Conservation (phyloP, 2,329 filamentous ascomycete species). For the Ophiostoma fasciatum region DNA sequence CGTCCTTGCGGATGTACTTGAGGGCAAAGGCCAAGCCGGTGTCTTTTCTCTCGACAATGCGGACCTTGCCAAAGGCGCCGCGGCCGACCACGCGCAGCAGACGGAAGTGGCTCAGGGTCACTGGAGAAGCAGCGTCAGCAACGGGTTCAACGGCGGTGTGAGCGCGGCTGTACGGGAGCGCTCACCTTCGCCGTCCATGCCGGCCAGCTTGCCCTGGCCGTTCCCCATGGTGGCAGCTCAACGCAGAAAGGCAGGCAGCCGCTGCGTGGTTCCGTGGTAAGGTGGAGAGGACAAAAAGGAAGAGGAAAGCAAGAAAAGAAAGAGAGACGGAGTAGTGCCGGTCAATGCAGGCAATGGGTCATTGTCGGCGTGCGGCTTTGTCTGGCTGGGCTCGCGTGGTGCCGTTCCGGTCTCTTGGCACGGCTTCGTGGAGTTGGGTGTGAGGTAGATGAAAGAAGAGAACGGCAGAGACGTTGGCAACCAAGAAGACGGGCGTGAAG, state of each 20-base stretch:
- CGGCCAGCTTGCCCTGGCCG: slow-evolving; percentile 83
- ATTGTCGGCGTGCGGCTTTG: too few relatives aligned
- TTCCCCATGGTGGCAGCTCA: slow-evolving; percentile 87
- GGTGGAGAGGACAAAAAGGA: neutral
- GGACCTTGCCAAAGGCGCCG: slow-evolving; percentile 95
- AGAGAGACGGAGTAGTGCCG: neutral
- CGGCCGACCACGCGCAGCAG: slow-evolving; percentile 90
- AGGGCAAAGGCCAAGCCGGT: slow-evolving; percentile 86
- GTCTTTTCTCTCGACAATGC: slow-evolving; percentile 96
- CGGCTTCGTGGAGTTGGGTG: too few relatives aligned
- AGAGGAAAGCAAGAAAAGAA: neutral
- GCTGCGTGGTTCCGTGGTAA: too few relatives aligned
- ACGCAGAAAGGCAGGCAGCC: too few relatives aligned
- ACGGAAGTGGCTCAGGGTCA: slow-evolving; percentile 95
- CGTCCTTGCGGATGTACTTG: slow-evolving; percentile 98
- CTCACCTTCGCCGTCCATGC: slow-evolving; percentile 85
- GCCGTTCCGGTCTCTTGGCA: too few relatives aligned
- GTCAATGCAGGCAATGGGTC: too few relatives aligned
- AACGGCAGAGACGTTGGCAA: too few relatives aligned
- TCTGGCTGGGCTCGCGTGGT: too few relatives aligned
- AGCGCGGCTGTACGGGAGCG: too few relatives aligned
- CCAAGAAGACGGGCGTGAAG: too few relatives aligned
- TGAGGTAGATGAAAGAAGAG: too few relatives aligned
- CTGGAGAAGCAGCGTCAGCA: slow-evolving; percentile 31
- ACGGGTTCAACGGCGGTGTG: too few relatives aligned